Base-by-base conservation (phyloP, 1,284 basidiomycete genomes). In the Cryptococcus sp. region DNA sequence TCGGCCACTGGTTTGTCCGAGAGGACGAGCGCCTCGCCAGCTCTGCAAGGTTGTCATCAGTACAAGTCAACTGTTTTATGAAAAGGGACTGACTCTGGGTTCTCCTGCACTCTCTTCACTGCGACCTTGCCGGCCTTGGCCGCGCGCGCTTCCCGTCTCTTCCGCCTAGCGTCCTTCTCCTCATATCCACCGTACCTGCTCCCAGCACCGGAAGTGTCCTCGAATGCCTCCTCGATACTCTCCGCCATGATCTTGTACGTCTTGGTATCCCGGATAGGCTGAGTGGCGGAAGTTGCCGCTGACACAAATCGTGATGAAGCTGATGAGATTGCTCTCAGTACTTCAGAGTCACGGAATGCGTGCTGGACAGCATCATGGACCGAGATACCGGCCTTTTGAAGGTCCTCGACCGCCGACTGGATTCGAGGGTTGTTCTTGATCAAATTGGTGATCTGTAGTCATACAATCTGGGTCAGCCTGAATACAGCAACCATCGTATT, bases 391-490 rank as follows among this genome's bases (percentile, higher is more conserved):
- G 88, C 85, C 75, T 90, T 90, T 72, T 85, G 87, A 57, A 99
- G 84, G 70, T 94, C 90, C 70, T 94, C 90, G 1, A 93, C 94
- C 0, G 94, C 95, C 0, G 90, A 89, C 57, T 90, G 86, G 58
- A 99, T 81, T 55, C 86, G 83, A 10, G 96, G 96, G 73, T 99
- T 99, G 80, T 97, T 91, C 82, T 97, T 91, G 63, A 99, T 96
- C 69, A 92, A 93, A 11, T 91, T 90, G 19, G 90, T 88, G 66
- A 96, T 81, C 91, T 95, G 67, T 10, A 16, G n/a, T 25, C 17
- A 30, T 17, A 11, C 48, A 11, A 47, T 6, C 3, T 16, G 19
- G 19, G n/a, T 11, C 43, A 23, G 43, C 17, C 15, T 11, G 23
- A 38, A 23, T 43, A 22, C 30, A 35, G 17, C 16, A 19, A 7